Base-by-base conservation (phyloP, 176 grass and related monocot genomes). In the Puya raimondii region DNA sequence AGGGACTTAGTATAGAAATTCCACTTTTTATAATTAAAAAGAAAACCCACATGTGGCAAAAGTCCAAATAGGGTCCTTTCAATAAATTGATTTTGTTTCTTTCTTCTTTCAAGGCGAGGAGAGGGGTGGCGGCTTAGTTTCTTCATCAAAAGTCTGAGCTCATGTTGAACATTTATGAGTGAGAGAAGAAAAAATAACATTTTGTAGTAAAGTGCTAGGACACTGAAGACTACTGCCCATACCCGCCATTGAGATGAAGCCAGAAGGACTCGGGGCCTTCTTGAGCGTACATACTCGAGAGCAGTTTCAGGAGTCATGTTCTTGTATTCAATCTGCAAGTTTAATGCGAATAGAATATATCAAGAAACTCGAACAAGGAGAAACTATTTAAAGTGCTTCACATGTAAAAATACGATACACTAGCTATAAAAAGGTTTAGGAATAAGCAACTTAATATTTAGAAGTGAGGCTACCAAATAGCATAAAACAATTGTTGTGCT, bases 401-500 rank as follows among this genome's bases (percentile, higher is more conserved):
- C 15, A 9, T 13, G 6, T 17, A 17, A 13, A 13, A 17, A 14
- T 17, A 57, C 1, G 21, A 16, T 61, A 23, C 18, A 51, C 11
- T 51, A 42, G 27, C 33, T 64, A 61, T 12, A 66, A 23, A 64
- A 52, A 79, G 23, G 27, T 53, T 25, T 15, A 79, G 42, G 64
- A 66, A 69, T 65, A 67, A 69, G 57, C 64, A 56, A 5, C 21
- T 22, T 4, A 20, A 51, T 12, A 49, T 57, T 10, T 8, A 49
- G 1, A 18, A 23, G 53, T 57, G 33, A 69, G 74, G 69, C 48
- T 91, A 94, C 95, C 95, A 99, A 79, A 88, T 99, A 99, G 78
- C 95, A 99, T 61, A 99, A 72, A 68, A 94, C 95, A 88, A 99
- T 79, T 48, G 95, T 99, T 29, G 95, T 90, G 78, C 95, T 99